Evolutionary conservation across 495 filamentous ascomycete genomes (phyloP), one percentile per base, ranked within the genome.

Genomic region (Diplogelasinospora grovesii): DNA sequence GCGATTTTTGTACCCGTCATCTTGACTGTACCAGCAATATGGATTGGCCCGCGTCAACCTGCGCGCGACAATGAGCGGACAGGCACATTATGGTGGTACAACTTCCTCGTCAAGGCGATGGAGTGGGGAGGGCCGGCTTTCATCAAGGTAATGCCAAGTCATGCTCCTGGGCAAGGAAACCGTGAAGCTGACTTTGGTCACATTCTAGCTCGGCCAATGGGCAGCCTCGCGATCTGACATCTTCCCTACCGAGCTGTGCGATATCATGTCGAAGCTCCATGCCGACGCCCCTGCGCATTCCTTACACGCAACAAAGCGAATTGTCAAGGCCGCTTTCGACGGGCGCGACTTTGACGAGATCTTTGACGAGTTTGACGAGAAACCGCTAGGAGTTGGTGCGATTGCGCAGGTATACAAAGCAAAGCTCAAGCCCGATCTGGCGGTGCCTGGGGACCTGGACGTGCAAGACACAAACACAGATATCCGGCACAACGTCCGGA

Each of bases 371-470:
- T 99, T 99, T 52, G 71, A 95, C 16, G 86, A 93, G 59, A 77
- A 77, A 39, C 92, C 93, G 0, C 65, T 99, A 2, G 93, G 93
- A 9, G 90, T 96, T 3, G 93, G 93, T 16, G 92, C 93, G 10
- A 96, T 99, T 55, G 93, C 93, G 11, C 93, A 99, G 60, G 93
- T 96, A 8, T 99, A 99, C 69, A 93, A 84, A 56, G 93, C 93
- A 2, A 96, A 86, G 57, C 63, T 99, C 21, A 94, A 89, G 48
- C 78, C 83, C 2, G 81, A 85, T 36, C 68, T 96, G 40, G 78
- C 84, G 6, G 69, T 65, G 2, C 74, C 73, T 1, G 71, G 73
- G 18, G 81, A 85, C 42, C 57, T 69, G 1, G 70, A 77, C 22
- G 70, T 82, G 14, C 43, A 75, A 3, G 61, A 70, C 0, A 58